Conservation (phyloP, 2,329 filamentous ascomycete species). For the Phialocephala subalpina region DNA sequence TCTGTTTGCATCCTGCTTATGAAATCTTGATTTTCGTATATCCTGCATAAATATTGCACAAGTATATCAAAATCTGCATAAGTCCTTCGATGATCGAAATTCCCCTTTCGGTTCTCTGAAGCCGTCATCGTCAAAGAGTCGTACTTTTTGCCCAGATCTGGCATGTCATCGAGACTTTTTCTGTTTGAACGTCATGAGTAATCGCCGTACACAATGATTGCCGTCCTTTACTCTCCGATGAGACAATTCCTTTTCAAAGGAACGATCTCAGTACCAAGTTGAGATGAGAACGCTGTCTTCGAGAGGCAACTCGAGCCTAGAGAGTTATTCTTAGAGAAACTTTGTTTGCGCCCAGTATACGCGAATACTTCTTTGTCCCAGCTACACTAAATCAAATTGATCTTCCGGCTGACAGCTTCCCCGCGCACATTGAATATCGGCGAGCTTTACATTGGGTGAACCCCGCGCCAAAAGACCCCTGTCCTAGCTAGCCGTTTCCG, state of each 20-base stretch:
- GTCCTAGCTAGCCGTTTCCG: background rate
- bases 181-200: background rate
- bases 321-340: background rate
- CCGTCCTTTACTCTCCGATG: conserved; percentile 5
- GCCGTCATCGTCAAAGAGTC: conserved; percentile 10
- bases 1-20: background rate
- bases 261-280: background rate
- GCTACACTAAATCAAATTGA: background rate
- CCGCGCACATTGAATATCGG: background rate
- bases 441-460: background rate
- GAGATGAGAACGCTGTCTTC: background rate
- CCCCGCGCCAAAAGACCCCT: background rate
- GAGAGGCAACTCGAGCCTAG: conserved; percentile 2
- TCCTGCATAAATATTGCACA: background rate
- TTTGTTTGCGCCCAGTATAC: background rate
- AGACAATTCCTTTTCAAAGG: background rate
- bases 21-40: background rate
- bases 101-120: background rate
- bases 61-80: conserved; percentile 1
- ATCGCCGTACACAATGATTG: background rate
- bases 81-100: background rate
- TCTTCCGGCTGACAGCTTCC: background rate
- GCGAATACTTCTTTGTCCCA: background rate
- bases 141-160: conserved; percentile 10
- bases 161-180: conserved; percentile 22